Evolutionary conservation across 225 moss, liverwort and hornwort species (phyloP).

Genomic region (Bryoerythrophyllum caledonicum): DNA sequence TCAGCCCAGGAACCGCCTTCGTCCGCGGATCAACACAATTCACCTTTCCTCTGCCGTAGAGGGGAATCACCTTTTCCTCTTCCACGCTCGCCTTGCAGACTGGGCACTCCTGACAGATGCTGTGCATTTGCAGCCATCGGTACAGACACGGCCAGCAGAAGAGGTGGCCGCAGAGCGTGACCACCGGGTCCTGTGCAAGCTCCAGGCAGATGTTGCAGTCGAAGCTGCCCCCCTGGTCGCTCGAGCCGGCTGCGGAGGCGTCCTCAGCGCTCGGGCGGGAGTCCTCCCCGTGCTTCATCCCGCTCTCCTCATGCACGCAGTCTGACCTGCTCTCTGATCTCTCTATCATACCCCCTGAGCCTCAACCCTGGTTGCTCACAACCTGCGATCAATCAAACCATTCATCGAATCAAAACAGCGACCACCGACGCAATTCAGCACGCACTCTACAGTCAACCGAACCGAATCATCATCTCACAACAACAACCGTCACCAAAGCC

Average conservation of each 20-base stretch:
- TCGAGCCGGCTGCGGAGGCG: conserved; percentile 58
- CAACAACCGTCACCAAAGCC: too few species aligned
- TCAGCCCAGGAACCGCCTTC: conserved; percentile 84
- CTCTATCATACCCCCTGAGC: conserved; percentile 42
- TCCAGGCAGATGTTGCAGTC: conserved; percentile 97
- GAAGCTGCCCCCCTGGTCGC: conserved; percentile 91
- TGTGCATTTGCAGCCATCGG: conserved; percentile 98
- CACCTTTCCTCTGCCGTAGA: conserved; percentile 91
- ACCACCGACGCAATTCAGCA: background rate
- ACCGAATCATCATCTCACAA: too few species aligned
- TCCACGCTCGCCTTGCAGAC: conserved; percentile 97
- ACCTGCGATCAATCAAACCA: background rate
- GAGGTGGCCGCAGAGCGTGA: conserved; percentile 90
- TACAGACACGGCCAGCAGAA: conserved; percentile 99
- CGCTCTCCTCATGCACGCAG: conserved; percentile 60
- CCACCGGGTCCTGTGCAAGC: conserved; percentile 94
- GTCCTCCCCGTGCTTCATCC: conserved; percentile 86
- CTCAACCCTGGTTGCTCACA: background rate
- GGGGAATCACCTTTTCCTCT: conserved; percentile 95
- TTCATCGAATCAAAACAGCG: background rate
- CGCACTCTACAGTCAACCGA: too few species aligned
- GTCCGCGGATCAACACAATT: conserved; percentile 94
- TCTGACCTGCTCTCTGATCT: conserved; percentile 22
- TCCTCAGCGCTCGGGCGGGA: conserved; percentile 69
- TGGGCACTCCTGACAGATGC: conserved; percentile 93